Conservation (phyloP, 148 eudicot species). For the Rhododendron vialii region DNA sequence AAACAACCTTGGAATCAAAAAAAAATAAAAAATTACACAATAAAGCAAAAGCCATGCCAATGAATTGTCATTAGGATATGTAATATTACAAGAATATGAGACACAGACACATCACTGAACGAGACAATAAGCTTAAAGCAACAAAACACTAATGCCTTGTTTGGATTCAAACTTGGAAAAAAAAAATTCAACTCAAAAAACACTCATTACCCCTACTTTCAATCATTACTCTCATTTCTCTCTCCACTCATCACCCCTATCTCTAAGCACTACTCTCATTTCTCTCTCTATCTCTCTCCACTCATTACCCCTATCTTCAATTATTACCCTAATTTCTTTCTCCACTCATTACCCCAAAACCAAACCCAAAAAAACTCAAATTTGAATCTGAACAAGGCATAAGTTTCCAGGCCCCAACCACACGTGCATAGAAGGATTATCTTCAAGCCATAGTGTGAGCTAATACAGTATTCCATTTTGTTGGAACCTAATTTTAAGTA, state of each 20-base stretch:
- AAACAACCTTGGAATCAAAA: background rate
- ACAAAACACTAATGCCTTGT: background rate
- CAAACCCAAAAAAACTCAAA: no score
- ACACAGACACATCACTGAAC: background rate
- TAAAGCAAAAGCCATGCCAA: background rate
- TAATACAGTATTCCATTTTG: background rate
- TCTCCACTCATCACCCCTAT: no score
- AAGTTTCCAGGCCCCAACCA: background rate
- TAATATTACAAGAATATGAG: background rate
- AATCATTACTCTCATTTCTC: no score
- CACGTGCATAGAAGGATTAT: background rate
- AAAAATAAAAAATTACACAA: background rate
- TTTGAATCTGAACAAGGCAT: no score
- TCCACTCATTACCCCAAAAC: no score
- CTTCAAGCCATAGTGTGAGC: background rate
- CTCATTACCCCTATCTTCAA: no score
- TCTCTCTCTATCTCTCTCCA: no score
- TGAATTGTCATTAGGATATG: background rate
- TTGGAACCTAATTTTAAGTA: background rate
- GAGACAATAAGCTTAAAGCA: background rate
- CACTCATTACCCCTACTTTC: no score
- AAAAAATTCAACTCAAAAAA: no score
- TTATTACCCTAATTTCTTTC: no score
- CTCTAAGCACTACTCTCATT: no score
- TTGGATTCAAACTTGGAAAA: no score